Base-by-base conservation (phyloP, 352 stramenopile species). In the Hyaloperonospora brassicae region DNA sequence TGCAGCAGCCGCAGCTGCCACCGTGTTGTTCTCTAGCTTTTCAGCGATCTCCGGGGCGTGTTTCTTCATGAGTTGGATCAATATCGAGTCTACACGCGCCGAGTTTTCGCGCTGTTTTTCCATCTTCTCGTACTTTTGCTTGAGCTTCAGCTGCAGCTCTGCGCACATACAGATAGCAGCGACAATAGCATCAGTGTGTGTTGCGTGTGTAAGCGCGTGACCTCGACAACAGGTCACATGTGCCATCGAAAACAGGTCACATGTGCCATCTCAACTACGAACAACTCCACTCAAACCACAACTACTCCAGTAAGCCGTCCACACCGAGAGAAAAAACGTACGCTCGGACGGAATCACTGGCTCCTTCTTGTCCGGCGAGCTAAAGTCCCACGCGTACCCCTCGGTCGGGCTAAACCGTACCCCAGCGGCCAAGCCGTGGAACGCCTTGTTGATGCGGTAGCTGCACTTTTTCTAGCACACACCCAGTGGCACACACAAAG, bases 331-430 rank as follows among this genome's bases (percentile, higher is more conserved):
- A n/a, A n/a, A n/a, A n/a, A 14, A 79, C 82, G 62, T 57, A 91
- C 83, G 78, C 50, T 93, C 83, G 0, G 80, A 91, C 0, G 83
- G 80, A 40, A 93, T 91, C n/a, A 91, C 68, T 1, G 80, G 79
- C 36, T 84, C 76, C 50, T 89, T 90, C 70, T 89, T 89, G 62
- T 89, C 80, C 30, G 74, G 66, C 47, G 83, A 89, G 63, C 83
- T 93, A 55, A 93, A 93, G 55, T 93, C 83, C 83, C 83, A 93
- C 23, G 83, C 70, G 56, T 93, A 93, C 23, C 83, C 83, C 56
- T 93, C 83, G 11, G 79, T 91, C 6, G 83, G 77, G 47, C 80
- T 93, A 62, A 91, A 93, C 52, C 83, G 83, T 48, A 93, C 83
- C 9, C 83, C 83, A 0, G 70, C 78, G 12, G 76, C 77, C 22